These are phyloP conservation scores for Jatropha curcas DNA, from an alignment of 345 rosid genomes.

Conservation along the genomic window DNA sequence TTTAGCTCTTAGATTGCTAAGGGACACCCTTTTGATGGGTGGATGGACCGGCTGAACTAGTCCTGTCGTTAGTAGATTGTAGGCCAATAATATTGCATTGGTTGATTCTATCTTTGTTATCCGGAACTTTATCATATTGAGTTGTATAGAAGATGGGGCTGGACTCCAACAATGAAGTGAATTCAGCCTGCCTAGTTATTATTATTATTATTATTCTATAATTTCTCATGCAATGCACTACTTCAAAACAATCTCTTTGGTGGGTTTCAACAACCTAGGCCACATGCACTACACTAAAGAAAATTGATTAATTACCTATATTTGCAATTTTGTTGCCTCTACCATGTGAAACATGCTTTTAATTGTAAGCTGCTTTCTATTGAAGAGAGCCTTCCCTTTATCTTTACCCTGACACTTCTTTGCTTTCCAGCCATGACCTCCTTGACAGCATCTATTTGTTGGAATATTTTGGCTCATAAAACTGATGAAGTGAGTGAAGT, in stretches of 20 bases:
- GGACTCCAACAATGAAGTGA: not conserved
- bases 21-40: not conserved
- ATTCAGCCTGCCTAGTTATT: not conserved
- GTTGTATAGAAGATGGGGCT: not conserved
- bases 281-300: not conserved
- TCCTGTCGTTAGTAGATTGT: not conserved
- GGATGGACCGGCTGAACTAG: not conserved
- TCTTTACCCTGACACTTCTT: slow-evolving; percentile 17
- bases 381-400: slow-evolving; percentile 8
- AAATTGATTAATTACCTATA: not conserved
- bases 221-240: not conserved
- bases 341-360: not conserved
- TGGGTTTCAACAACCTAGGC: not conserved
- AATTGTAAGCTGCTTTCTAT: not conserved
- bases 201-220: too few relatives aligned
- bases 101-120: not conserved
- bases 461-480: slow-evolving; percentile 93
- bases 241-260: not conserved
- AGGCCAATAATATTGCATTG: not conserved
- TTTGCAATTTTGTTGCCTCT: not conserved
- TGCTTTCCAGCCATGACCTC: slow-evolving; percentile 66
- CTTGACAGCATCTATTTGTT: slow-evolving; percentile 80
- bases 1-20: not conserved
- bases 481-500: slow-evolving; percentile 87
- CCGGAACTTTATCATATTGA: not conserved